Evolutionary conservation across 176 grass and related monocot genomes (phyloP), one percentile per base, ranked within the genome.

Genomic region (Oryza meyeriana): DNA sequence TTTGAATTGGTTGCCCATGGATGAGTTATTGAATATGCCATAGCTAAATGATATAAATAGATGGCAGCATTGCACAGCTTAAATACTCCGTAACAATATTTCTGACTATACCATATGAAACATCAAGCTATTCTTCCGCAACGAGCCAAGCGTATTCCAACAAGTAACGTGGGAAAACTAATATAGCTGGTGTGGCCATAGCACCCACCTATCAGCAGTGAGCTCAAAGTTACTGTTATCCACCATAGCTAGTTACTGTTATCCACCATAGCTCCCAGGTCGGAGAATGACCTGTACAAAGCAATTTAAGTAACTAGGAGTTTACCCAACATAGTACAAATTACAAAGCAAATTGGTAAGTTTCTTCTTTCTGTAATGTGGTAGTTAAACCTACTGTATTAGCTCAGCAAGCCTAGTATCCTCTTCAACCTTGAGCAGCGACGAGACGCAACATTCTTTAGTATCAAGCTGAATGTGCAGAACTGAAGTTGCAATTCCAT

Each of bases 361-460:
- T 4, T 71, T 71, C 55, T 63, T 47, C 44, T 47, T 16, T 13
- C 44, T 22, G 22, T 32, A 40, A 75, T 64, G 55, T 61, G 27
- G 5, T 32, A 10, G 6, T 64, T 41, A 66, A 58, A 58, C 77
- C 22, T 85, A 99, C 96, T 85, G 78, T 89, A 95, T 88, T 41
- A 99, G 88, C 63, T 91, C 80, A 24, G 52, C 80, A 74, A 99
- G 89, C 70, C 71, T 83, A 27, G 33, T 28, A 67, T 98, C 88
- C 2, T 90, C 90, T 84, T 98, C 92, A 77, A 95, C 78, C 82
- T 90, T 95, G 68, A 93, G 67, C 42, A 25, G 81, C 65, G 18
- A 98, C 93, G 76, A 98, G 83, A 95, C 0, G 96, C 89, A 1
- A 93, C 93, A 83, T 99, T 95, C 48, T 95, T 99, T 73, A 95